These are phyloP conservation scores for Nigrospora sphaerica DNA, from an alignment of 2,329 filamentous ascomycete species.

Conservation along the genomic window DNA sequence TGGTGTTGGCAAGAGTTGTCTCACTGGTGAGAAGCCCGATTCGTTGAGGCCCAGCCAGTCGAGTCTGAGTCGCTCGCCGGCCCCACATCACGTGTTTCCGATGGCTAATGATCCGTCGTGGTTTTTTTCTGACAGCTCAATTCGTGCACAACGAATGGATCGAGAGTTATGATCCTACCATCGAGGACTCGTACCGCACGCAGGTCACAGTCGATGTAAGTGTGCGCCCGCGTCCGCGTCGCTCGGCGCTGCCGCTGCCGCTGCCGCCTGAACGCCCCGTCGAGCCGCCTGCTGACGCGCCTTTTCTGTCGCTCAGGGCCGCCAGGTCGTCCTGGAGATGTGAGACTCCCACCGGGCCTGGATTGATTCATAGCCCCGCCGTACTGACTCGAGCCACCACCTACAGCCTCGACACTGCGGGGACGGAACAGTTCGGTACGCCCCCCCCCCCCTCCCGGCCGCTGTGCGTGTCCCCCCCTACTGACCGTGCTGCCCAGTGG, in stretches of 20 bases:
- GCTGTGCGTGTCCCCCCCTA: not conserved
- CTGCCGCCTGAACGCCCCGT: too few relatives aligned
- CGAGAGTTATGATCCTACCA: slow-evolving; percentile 76
- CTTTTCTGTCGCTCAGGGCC: slow-evolving; percentile 47
- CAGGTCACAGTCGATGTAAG: slow-evolving; percentile 78
- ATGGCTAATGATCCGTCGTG: slow-evolving; percentile 7
- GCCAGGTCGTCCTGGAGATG: slow-evolving; percentile 87
- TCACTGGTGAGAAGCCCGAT: slow-evolving; percentile 59
- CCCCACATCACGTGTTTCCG: slow-evolving; percentile 12
- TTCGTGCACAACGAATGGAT: slow-evolving; percentile 95
- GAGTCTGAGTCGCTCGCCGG: slow-evolving; percentile 2
- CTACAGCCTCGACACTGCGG: slow-evolving; percentile 73
- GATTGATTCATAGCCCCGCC: slow-evolving; percentile 12
- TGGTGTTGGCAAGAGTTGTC: slow-evolving; percentile 86
- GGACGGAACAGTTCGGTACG: slow-evolving; percentile 89
- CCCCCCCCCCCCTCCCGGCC: slow-evolving; percentile 5
- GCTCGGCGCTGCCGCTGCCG: too few relatives aligned
- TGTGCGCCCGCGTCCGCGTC: slow-evolving; percentile 29
- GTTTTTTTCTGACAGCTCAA: slow-evolving; percentile 53
- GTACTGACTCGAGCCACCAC: slow-evolving; percentile 18
- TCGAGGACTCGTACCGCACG: slow-evolving; percentile 71
- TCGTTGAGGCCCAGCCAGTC: not conserved
- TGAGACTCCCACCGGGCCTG: slow-evolving; percentile 33
- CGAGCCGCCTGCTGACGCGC: too few relatives aligned
- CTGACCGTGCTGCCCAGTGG: slow-evolving; percentile 33